Base-by-base conservation (phyloP, 192 early-diverging fungal species). In the Podila minutissima region DNA sequence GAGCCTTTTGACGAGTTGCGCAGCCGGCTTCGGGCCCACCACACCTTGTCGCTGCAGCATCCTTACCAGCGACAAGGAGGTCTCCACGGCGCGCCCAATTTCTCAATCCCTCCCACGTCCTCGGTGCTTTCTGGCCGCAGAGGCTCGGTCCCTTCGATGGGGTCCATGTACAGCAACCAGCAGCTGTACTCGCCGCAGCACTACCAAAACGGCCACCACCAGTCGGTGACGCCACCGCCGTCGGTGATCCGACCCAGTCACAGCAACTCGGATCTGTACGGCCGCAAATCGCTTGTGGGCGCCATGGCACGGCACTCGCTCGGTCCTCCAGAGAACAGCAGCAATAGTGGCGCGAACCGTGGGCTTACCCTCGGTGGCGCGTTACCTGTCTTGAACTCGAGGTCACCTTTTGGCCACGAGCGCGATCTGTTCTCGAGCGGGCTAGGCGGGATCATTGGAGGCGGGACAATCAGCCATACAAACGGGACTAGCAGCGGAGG, bases 141-240 rank as follows among this genome's bases (percentile, higher is more conserved):
- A 55, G 77, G 77, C 5, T 81, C 77, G 9, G 77, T 81, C 33
- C 77, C 77, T 0, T 81, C 71, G 19, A 81, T 81, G 77, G 77
- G 77, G 37, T 81, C 77, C 0, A 73, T 73, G 62, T 81, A 73
- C 29, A 81, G 77, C n/a, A 81, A 81, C 58, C 77, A 81, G 31
- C 67, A 65, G 35, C 62, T 81, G 2, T 81, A 69, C 10, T 69
- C 69, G 11, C 32, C 59, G 6, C 69, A 78, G 13, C 53, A 59
- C 10, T 32, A 29, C 28, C 59, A 59, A 3, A 24, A 46, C 24
- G 57, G 59, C 28, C 65, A 69, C 24, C 58, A 69, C 17, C 67
- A 69, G 58, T 58, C 68, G 7, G 68, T 70, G 29, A 70, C 64
- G 8, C 75, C 76, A 1, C 59, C 71, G 19, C 71, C 66, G 0